Conservation (phyloP, 2,329 filamentous ascomycete species). For the Pseudodiploospora longispora region DNA sequence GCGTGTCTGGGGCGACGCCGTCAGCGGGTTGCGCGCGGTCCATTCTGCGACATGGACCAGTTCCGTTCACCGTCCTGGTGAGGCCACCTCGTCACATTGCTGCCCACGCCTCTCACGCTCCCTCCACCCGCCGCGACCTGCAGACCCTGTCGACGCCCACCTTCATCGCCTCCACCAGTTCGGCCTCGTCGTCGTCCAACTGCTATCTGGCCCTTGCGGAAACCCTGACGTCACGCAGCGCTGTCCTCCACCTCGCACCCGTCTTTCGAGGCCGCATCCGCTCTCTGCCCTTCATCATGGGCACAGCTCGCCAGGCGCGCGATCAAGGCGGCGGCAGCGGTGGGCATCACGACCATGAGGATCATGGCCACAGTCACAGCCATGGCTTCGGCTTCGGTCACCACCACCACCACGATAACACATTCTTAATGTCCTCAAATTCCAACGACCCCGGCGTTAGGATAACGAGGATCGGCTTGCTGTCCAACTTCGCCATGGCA, state of each 20-base stretch:
- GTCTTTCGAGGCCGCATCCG: conserved; percentile 13
- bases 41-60: not conserved
- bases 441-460: conserved; percentile 61
- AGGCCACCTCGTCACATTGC: conserved; percentile 10
- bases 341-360: conserved; percentile 55
- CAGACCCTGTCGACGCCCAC: conserved; percentile 6
- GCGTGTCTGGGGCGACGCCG: conserved; percentile 20
- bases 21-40: conserved; percentile 6
- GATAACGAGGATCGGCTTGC: conserved; percentile 48
- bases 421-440: conserved; percentile 84
- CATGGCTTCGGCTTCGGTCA: conserved; percentile 19
- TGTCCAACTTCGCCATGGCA: conserved; percentile 92
- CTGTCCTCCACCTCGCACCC: conserved; percentile 14
- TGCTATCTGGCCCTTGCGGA: conserved; percentile 6
- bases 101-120: not conserved
- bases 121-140: not conserved
- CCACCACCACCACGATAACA: conserved; percentile 87
- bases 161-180: conserved; percentile 3
- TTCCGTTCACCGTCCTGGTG: not conserved
- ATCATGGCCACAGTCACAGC: conserved; percentile 76
- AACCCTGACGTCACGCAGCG: conserved; percentile 5
- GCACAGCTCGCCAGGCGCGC: conserved; percentile 24
- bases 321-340: conserved; percentile 32
- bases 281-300: conserved; percentile 18
- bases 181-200: conserved; percentile 6